Base-by-base conservation (phyloP, 768 basidiomycete genomes). In the Leccinum incarnatum region DNA sequence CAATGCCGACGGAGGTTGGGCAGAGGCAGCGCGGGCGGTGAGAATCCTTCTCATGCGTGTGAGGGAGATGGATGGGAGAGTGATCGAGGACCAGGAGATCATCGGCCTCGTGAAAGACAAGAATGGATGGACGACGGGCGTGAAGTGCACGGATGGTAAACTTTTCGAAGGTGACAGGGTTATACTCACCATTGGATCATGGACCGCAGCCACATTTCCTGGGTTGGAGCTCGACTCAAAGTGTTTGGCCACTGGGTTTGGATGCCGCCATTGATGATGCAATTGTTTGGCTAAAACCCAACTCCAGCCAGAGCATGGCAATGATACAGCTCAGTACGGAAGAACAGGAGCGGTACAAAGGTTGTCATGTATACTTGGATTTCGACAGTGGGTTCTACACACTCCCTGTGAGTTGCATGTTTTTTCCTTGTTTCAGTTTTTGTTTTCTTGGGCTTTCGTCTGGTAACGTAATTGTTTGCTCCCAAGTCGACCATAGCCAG, bases 1-100 rank as follows among this genome's bases (percentile, higher is more conserved):
- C 48, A 96, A 94, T 66, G 76, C 75, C 8, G 86, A 90, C 37
- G 84, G 89, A 1, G 95, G 95, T 14, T 98, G 95, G 95, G 92
- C 84, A 2, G 79, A 88, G 66, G 92, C 95, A 1, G 77, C 80
- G 1, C 82, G 87, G 67, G 92, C 88, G 3, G 66, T 93, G 9
- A 65, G 72, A 2, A 68, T 79, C 10, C 73, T 91, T 58, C 80
- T 87, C 53, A 67, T 73, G 29, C 81, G 77, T 47, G 85, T 96
- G 4, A 67, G 69, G n/a, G 67, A 76, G 11, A 75, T 85, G 46
- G 87, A 87, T 0, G 93, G 86, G 1, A 78, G 74, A 23, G 73
- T 96, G 30, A 27, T 87, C 4, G 62, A 79, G 0, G 86, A 85
- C 2, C 86, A 83, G 63, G 74, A 78, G 29, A 90, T 88, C 10